phyloP scores from a whole-genome alignment of 1,284 basidiomycete species.

The Gymnopus androsaceus region DNA sequence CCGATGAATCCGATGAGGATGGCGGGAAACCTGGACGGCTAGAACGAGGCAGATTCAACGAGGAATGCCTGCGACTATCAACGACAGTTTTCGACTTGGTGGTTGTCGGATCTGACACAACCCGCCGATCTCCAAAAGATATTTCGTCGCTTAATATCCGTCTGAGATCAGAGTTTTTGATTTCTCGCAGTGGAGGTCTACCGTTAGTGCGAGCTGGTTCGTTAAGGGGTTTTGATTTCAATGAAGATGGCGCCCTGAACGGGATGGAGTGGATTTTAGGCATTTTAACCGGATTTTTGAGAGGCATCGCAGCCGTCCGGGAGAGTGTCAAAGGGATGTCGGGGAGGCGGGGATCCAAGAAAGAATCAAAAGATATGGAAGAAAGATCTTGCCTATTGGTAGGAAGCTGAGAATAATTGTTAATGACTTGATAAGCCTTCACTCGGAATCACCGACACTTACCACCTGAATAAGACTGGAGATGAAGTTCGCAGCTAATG shows the following conservation, averaged over 20 bases:
- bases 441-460: slow-evolving; percentile 6
- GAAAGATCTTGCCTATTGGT: slow-evolving; percentile 27
- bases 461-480: slow-evolving; percentile 30
- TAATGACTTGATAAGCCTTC: not conserved
- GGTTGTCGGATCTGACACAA: slow-evolving; percentile 2
- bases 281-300: not conserved
- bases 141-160: slow-evolving; percentile 21
- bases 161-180: slow-evolving; percentile 17
- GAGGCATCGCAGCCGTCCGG: not conserved
- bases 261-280: slow-evolving; percentile 8
- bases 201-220: not conserved
- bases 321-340: slow-evolving; percentile 20
- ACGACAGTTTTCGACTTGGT: slow-evolving; percentile 12
- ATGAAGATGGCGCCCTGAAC: slow-evolving; percentile 10
- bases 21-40: not conserved
- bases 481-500: slow-evolving; percentile 26
- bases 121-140: slow-evolving; percentile 17
- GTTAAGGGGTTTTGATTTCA: not conserved
- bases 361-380: slow-evolving; percentile 31
- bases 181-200: slow-evolving; percentile 10
- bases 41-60: not conserved
- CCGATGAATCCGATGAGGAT: not conserved
- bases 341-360: slow-evolving; percentile 28
- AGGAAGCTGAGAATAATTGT: slow-evolving; percentile 26
- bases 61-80: not conserved